Evolutionary conservation across 2,329 filamentous ascomycete genomes (phyloP), one percentile per base, ranked within the genome.

Genomic region (Xylariomycetidae sp.): DNA sequence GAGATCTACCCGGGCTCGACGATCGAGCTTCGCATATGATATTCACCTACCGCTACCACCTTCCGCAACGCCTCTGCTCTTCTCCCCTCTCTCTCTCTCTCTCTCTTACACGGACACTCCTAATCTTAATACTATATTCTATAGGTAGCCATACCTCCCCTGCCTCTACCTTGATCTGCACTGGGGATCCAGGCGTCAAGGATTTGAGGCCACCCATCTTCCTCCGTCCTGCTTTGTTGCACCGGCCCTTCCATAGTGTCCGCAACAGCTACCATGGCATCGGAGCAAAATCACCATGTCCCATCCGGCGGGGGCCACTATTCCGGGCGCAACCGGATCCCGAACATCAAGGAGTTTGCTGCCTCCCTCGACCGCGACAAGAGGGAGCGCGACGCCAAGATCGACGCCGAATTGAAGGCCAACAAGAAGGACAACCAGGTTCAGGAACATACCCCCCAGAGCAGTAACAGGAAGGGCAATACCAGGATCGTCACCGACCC

Each of bases 321-420:
- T 67, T 90, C 85, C 19, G 87, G 82, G 32, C 62, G 61, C 38
- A 94, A 95, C 58, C 84, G 85, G 16, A 79, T 96, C 33, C 90
- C 90, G 6, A 95, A 87, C 35, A 83, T 95, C 46, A 79, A 82
- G 54, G 76, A 90, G 57, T 93, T 95, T 46, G 72, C 95, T 46
- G 74, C 85, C 33, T 74, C 74, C 43, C 70, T 95, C 22, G 89
- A 95, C 58, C 67, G 63, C 33, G 79, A 93, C 47, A 95, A 95
- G 65, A 78, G 74, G 48, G 65, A 81, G 7, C 74, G 87, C 46
- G 85, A 94, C 59, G 70, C 71, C 36, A 64, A 74, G 43, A 79
- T 94, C 40, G 83, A 93, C 28, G 64, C 74, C 29, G 60, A 73
- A 13, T 52, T 61, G 5, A 64, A 64, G 40, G 34, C 50, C 10